phyloP scores from a whole-genome alignment of 768 basidiomycete genomes.

The Symmetrospora coprosmae region DNA sequence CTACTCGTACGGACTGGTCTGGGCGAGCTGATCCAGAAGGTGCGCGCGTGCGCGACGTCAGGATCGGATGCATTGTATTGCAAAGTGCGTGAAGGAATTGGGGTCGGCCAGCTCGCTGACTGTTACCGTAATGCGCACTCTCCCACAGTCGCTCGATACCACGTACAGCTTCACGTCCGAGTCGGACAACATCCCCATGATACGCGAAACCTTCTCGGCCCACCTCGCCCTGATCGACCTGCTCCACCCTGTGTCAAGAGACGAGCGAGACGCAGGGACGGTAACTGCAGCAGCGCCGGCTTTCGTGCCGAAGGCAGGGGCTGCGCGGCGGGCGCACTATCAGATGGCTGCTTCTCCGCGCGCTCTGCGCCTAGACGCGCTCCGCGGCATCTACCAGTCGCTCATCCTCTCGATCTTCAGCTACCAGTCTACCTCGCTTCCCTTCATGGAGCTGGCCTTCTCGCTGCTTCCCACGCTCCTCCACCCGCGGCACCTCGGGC shows the following conservation, averaged over 20 bases:
- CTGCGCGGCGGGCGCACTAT: too few species aligned
- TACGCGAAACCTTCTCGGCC: not conserved
- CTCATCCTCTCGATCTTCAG: constrained; percentile 3
- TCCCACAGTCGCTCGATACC: not conserved
- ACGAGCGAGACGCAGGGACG: too few species aligned
- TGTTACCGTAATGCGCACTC: not conserved
- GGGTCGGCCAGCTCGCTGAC: too few species aligned
- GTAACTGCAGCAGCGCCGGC: too few species aligned
- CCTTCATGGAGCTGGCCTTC: constrained; percentile 10
- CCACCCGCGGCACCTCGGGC: not conserved
- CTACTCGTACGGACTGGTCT: constrained; percentile 9
- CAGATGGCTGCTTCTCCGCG: not conserved
- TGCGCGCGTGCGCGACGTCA: too few species aligned
- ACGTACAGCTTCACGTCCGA: constrained; percentile 11
- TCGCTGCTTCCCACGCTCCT: not conserved
- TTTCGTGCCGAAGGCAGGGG: not conserved
- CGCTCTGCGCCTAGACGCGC: constrained; percentile 1
- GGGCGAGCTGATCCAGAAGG: constrained; percentile 13
- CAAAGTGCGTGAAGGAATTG: not conserved
- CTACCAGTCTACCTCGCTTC: not conserved
- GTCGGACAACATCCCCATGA: not conserved
- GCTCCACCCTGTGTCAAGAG: constrained; percentile 4
- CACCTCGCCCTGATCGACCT: constrained; percentile 18
- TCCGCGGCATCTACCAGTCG: not conserved
- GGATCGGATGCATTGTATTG: too few species aligned